Percentiles rank a stretch among this genome's conserved stretches.
Conservation (phyloP, 2,329 filamentous ascomycete species). For the Colletotrichum lindemuthianum region DNA sequence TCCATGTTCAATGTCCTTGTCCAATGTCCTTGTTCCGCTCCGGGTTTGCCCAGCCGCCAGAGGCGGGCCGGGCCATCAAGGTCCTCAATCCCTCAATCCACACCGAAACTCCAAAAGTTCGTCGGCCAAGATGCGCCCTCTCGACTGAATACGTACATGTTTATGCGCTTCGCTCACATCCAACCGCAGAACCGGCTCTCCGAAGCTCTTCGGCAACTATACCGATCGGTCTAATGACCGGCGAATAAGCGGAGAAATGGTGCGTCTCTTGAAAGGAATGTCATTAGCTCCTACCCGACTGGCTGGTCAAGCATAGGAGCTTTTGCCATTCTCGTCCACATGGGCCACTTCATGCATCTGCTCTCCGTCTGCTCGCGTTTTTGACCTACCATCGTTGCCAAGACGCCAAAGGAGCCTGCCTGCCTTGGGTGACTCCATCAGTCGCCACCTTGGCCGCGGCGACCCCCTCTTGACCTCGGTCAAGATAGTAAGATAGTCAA, state of each 20-base stretch:
- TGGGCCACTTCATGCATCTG: background rate
- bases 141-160: background rate
- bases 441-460: background rate
- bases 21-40: background rate
- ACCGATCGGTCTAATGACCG: background rate
- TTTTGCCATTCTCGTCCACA: background rate
- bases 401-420: background rate
- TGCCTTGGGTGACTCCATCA: background rate
- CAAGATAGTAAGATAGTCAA: too few relatives aligned
- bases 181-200: too few relatives aligned
- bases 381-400: too few relatives aligned
- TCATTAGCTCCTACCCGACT: background rate
- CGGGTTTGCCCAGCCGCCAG: conserved; percentile 17
- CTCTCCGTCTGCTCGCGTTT: too few relatives aligned
- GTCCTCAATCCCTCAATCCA: conserved; percentile 17
- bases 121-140: background rate
- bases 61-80: conserved; percentile 34
- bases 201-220: background rate
- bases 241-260: background rate
- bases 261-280: background rate
- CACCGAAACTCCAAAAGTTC: background rate
- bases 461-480: background rate
- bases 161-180: background rate
- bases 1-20: background rate
- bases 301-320: background rate